phyloP scores from a whole-genome alignment of 305 asterid genomes.

The Fraxinus albicans region DNA sequence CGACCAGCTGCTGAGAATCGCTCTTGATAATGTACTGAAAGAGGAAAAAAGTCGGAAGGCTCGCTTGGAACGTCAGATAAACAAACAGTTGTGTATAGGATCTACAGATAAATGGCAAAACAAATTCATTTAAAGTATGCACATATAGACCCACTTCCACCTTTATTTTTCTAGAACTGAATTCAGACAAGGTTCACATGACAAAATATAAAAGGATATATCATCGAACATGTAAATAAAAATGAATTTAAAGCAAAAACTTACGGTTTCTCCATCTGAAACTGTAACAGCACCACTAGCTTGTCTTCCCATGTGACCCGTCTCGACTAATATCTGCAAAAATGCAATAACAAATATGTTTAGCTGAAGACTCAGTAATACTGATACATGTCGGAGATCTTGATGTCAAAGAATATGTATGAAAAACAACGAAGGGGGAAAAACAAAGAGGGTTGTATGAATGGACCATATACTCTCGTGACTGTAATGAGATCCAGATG shows the following conservation, averaged over 20 bases:
- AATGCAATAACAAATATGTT: conserved; percentile 12
- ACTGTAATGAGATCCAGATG: neutral
- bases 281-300: conserved; percentile 93
- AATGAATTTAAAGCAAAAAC: conserved; percentile 31
- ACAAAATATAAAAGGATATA: conserved; percentile 17
- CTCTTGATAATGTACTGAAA: conserved; percentile 91
- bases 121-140: conserved; percentile 17
- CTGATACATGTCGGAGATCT: neutral
- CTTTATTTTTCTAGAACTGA: neutral
- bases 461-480: neutral
- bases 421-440: neutral
- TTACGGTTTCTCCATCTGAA: conserved; percentile 97
- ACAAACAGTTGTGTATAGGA: conserved; percentile 90
- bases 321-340: conserved; percentile 77
- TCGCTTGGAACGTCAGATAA: conserved; percentile 85
- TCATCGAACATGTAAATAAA: neutral
- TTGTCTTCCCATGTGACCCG: conserved; percentile 97
- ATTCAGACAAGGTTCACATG: neutral
- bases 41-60: conserved; percentile 97
- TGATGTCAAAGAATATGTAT: neutral
- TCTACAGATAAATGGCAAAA: conserved; percentile 40
- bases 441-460: neutral
- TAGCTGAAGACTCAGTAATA: conserved; percentile 11
- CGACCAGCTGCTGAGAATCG: conserved; percentile 97
- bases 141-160: conserved; percentile 4